phyloP scores from a whole-genome alignment of 1,284 basidiomycete genomes.

The Sanghuangporus baumii region DNA sequence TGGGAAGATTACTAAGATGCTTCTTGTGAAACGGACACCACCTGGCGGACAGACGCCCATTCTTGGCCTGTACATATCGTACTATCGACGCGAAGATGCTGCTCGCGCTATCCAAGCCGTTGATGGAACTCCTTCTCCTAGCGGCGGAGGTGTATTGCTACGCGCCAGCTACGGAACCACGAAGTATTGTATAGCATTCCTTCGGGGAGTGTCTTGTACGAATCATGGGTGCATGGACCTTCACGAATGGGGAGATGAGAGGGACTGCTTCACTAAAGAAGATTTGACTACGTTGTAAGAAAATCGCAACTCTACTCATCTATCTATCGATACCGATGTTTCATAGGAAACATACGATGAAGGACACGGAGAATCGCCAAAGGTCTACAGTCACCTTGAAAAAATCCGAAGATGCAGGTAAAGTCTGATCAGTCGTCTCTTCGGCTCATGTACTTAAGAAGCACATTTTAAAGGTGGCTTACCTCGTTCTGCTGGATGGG shows the following conservation, averaged over 20 bases:
- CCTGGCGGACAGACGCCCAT: conserved; percentile 72
- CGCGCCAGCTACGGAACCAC: conserved; percentile 95
- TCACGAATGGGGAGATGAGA: conserved; percentile 98
- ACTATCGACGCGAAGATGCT: conserved; percentile 92
- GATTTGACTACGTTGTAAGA: conserved; percentile 84
- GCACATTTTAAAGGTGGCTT: conserved; percentile 39
- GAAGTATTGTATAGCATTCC: conserved; percentile 96
- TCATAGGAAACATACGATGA: conserved; percentile 79
- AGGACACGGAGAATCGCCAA: conserved; percentile 68
- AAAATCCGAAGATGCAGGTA: conserved; percentile 58
- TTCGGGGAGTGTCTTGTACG: conserved; percentile 82
- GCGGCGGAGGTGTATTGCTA: conserved; percentile 76
- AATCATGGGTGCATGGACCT: conserved; percentile 91
- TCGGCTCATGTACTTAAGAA: conserved; percentile 26
- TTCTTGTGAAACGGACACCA: conserved; percentile 85
- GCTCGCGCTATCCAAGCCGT: conserved; percentile 89
- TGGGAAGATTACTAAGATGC: conserved; percentile 95
- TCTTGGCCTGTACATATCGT: conserved; percentile 95
- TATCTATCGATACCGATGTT: conserved; percentile 19
- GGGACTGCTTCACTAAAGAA: conserved; percentile 93
- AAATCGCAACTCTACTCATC: neutral
- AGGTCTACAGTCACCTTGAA: conserved; percentile 32
- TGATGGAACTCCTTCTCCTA: conserved; percentile 85
- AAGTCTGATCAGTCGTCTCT: conserved; percentile 22
- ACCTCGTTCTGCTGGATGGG: conserved; percentile 84